Evolutionary conservation across 140 eudicot genomes (phyloP).

Genomic region (Senecio squalidus): DNA sequence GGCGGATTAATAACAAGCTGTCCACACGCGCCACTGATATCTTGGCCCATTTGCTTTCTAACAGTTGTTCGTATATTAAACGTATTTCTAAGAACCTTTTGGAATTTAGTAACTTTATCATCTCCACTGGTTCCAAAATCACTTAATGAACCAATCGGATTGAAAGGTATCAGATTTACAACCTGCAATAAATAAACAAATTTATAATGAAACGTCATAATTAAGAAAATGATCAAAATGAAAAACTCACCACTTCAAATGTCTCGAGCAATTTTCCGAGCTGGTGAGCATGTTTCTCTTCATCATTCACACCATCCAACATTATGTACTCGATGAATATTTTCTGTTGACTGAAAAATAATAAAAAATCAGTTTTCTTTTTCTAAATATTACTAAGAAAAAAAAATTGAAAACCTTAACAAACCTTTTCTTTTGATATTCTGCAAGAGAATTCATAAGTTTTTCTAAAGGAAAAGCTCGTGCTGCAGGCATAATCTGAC

Average conservation of each 20-base stretch:
- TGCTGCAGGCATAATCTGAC: conserved; percentile 97
- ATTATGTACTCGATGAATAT: conserved; percentile 91
- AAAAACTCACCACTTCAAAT: conserved; percentile 72
- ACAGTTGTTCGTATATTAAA: conserved; percentile 81
- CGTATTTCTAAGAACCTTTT: conserved; percentile 55
- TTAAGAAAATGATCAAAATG: neutral
- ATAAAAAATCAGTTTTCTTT: conserved; percentile 17
- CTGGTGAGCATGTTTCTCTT: conserved; percentile 89
- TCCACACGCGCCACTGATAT: conserved; percentile 97
- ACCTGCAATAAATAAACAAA: conserved; percentile 48
- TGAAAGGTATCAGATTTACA: conserved; percentile 86
- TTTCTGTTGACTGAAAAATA: conserved; percentile 70
- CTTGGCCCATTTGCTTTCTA: conserved; percentile 98
- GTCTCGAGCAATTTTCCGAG: conserved; percentile 85
- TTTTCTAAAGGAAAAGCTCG: conserved; percentile 88
- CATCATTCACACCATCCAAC: conserved; percentile 97
- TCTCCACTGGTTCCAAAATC: conserved; percentile 61
- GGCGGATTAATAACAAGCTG: conserved; percentile 66
- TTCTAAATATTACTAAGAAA: neutral
- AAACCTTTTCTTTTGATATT: conserved; percentile 78
- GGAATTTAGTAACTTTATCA: conserved; percentile 51
- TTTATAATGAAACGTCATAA: neutral
- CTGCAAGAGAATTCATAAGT: conserved; percentile 78
- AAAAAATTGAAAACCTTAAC: neutral
- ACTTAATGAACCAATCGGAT: conserved; percentile 79